Conservation (phyloP, 2,329 filamentous ascomycete species). For the Canariomyces notabilis region DNA sequence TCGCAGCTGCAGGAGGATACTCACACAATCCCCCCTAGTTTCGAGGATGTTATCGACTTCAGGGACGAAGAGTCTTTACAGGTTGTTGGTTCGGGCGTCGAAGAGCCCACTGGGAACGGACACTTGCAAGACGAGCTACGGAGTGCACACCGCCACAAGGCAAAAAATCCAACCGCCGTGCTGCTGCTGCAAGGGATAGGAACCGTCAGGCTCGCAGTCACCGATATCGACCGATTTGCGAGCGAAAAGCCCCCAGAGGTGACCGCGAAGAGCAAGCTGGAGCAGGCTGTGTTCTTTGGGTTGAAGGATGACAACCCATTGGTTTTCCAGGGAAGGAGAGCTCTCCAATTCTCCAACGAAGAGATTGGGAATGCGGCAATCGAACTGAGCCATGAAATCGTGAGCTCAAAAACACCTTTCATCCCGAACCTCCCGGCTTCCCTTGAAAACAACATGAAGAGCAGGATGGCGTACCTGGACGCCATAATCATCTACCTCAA, state of each 20-base stretch:
- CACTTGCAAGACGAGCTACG: conserved; percentile 43
- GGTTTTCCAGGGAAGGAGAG: conserved; percentile 67
- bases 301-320: conserved; percentile 77
- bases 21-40: conserved; percentile 58
- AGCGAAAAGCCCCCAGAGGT: conserved; percentile 56
- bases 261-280: conserved; percentile 81
- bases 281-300: conserved; percentile 93
- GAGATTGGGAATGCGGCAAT: conserved; percentile 75
- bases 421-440: conserved; percentile 69
- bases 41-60: conserved; percentile 84
- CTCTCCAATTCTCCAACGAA: conserved; percentile 59
- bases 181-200: conserved; percentile 60
- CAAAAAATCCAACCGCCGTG: conserved; percentile 58
- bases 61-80: conserved; percentile 59
- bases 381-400: conserved; percentile 72
- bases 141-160: conserved; percentile 44
- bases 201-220: conserved; percentile 53
- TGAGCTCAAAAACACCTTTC: conserved; percentile 70
- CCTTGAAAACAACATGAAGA: conserved; percentile 73
- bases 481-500: conserved; percentile 69
- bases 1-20: conserved; percentile 68
- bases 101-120: conserved; percentile 45
- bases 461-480: conserved; percentile 67
- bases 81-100: conserved; percentile 58
- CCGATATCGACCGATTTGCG: conserved; percentile 55